Conservation (phyloP, 2,329 filamentous ascomycete genomes). For the Paecilomyces sp. region DNA sequence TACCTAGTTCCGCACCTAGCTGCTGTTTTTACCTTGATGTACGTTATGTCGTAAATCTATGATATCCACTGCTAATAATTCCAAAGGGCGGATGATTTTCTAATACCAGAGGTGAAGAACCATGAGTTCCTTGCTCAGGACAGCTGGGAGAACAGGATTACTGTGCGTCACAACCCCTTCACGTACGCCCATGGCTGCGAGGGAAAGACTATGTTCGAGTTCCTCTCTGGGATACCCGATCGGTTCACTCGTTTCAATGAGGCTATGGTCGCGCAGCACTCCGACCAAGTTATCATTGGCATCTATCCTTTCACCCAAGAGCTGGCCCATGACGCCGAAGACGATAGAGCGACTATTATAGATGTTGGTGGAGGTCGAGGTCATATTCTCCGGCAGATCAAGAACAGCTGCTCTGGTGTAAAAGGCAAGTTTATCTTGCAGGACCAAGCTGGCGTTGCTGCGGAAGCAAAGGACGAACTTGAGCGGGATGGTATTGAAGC, state of each 20-base stretch:
- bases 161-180: slow-evolving; percentile 11
- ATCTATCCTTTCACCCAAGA: slow-evolving; percentile 14
- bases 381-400: slow-evolving; percentile 10
- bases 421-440: slow-evolving; percentile 16
- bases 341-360: slow-evolving; percentile 11
- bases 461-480: slow-evolving; percentile 7
- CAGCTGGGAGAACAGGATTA: slow-evolving; percentile 9
- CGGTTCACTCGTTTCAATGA: slow-evolving; percentile 9
- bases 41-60: too few species aligned
- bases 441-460: slow-evolving; percentile 10
- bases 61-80: too few species aligned
- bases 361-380: slow-evolving; percentile 15
- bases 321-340: slow-evolving; percentile 5
- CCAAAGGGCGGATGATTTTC: slow-evolving; percentile 8
- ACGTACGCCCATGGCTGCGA: slow-evolving; percentile 9
- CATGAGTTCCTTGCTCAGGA: slow-evolving; percentile 11
- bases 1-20: neutral
- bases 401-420: slow-evolving; percentile 3
- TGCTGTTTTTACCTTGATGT: neutral
- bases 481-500: slow-evolving; percentile 8
- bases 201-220: slow-evolving; percentile 12
- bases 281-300: slow-evolving; percentile 8
- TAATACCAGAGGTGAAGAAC: slow-evolving; percentile 5
- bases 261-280: slow-evolving; percentile 10
- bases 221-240: slow-evolving; percentile 7